Base-by-base conservation (phyloP, 495 filamentous ascomycete genomes). In the Tuber borchii region DNA sequence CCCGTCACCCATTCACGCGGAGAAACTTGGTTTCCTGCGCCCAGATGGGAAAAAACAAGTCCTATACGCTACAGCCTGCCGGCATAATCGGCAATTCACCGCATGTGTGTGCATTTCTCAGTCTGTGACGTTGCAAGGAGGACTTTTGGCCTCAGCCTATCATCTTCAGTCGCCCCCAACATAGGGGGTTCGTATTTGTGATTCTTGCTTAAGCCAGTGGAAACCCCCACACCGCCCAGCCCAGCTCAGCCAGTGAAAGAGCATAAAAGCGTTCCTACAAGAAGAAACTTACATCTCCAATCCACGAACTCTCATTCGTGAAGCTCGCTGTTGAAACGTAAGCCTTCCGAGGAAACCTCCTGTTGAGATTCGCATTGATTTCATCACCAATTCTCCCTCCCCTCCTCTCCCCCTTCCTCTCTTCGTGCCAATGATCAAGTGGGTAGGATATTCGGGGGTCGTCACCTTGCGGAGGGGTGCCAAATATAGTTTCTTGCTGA, bases 341-440 rank as follows among this genome's bases (percentile, higher is more conserved):
- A 34, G 19, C 26, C 16, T 65, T 65, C 26, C 56, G 26, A 34
- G 56, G 56, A 65, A 65, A 65, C 14, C 14, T 65, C 12, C 56
- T 17, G 14, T 26, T 5, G 26, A 65, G 16, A 19, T 4, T 31
- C 3, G 26, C 56, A 31, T 34, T 17, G 26, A 34, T 22, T 65
- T 34, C 56, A 34, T 31, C 56, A 17, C 56, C 31, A 34, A 65
- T 34, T 34, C 56, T 5, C 26, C 26, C 56, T 14, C 14, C 14
- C 26, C 4, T 6, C 14, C 26, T 8, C 56, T 26, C 10, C n/a
- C 26, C n/a, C 56, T 12, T 16, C 56, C 6, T 7, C 26, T 16
- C 56, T 65, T 65, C 56, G 3, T 65, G 56, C 31, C 56, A 65
- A 65, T 65, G 56, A 65, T 34, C 56, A 65, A 65, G 56, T 65